Evolutionary conservation across 2,329 filamentous ascomycete species (phyloP), one percentile per base, ranked within the genome.

Genomic region (Aureobasidium sp.): DNA sequence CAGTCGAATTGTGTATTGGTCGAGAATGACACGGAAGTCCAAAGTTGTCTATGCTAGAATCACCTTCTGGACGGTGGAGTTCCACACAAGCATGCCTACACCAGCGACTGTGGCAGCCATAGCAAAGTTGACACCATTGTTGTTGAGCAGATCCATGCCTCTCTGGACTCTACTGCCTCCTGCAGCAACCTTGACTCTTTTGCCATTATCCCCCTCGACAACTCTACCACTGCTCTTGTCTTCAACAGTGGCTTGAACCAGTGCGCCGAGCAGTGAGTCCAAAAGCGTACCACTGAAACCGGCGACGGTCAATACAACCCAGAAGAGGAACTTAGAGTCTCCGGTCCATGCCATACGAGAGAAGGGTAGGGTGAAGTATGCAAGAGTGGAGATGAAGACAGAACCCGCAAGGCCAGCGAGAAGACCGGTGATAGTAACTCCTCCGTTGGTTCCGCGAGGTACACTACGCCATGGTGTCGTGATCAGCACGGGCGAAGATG

Each of bases 71-170:
- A 64, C 60, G 50, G 55, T 38, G 6, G 15, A 33, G 27, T 47
- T 55, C 60, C 60, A 64, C 5, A 31, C 60, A 15, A 11, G n/a
- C 64, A 66, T 66, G 15, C 66, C 67, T 29, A 53, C 89, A 42
- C 88, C 79, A 0, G 81, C 82, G 88, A 98, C 97, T 6, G 90
- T 92, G 6, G 91, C 88, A 23, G 95, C 95, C 95, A 98, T 98
- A 65, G 95, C 78, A 66, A 98, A 88, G 78, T 99, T 99, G 72
- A 99, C 94, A 64, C 93, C 92, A 78, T 99, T 99, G 78, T 99
- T 99, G 78, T 97, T 94, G 66, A 99, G 82, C 68, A 97, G 77
- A 76, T 97, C 87, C 81, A 84, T 59, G 76, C 89, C 94, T 71
- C 84, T 91, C 79, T 93, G 87, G 79, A 80, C 82, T 72, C 74